Conservation (phyloP, 2,329 filamentous ascomycete genomes). For the Aspergillus arachidicola region DNA sequence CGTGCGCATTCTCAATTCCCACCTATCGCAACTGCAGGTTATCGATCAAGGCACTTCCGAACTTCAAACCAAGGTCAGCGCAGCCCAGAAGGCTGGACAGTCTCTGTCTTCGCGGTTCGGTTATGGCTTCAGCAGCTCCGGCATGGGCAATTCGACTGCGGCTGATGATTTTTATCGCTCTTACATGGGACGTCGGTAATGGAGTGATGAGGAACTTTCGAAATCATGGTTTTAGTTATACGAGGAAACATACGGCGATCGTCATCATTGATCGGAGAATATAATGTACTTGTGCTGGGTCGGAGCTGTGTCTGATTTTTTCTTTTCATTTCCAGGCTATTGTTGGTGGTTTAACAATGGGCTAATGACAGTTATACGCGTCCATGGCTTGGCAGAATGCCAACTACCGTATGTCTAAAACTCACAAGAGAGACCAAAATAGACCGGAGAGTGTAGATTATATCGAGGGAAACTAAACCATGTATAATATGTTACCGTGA, state of each 20-base stretch:
- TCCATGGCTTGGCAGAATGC: not conserved
- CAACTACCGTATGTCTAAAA: not conserved
- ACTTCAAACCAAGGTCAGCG: constrained; percentile 78
- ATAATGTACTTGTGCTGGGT: constrained; percentile 12
- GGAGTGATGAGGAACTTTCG: not conserved
- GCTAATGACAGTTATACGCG: constrained; percentile 6
- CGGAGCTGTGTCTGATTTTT: not conserved
- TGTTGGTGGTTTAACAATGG: constrained; percentile 3
- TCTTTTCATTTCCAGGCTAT: not conserved
- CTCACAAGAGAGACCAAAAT: not conserved
- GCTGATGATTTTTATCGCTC: constrained; percentile 90
- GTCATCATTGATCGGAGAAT: constrained; percentile 4
- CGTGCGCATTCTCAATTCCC: constrained; percentile 89
- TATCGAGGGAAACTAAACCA: constrained; percentile 9
- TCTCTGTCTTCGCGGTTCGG: constrained; percentile 48
- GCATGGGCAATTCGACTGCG: constrained; percentile 46
- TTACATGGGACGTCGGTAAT: constrained; percentile 72
- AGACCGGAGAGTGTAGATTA: constrained; percentile 17
- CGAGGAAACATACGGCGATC: constrained; percentile 3
- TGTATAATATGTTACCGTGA: not conserved
- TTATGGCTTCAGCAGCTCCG: constrained; percentile 38
- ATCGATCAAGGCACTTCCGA: constrained; percentile 85
- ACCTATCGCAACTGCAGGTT: constrained; percentile 87
- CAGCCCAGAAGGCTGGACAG: constrained; percentile 78
- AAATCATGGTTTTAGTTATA: not conserved